Conservation (phyloP, 106 monocot genomes). For the Ottelia alismoides region DNA sequence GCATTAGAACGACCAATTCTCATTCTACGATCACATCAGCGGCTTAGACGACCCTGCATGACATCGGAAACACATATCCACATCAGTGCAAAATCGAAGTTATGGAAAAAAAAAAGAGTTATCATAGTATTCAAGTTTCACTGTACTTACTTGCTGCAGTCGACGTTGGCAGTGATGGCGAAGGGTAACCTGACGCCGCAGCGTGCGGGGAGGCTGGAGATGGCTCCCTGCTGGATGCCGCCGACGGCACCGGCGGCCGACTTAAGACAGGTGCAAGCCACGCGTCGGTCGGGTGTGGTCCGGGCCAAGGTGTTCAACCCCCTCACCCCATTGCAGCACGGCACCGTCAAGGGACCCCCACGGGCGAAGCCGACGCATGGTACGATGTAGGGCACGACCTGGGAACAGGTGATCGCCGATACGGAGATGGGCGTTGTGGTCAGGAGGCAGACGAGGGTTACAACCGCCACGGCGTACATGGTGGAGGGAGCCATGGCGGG, state of each 20-base stretch:
- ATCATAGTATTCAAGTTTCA: background rate
- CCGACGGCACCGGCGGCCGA: background rate
- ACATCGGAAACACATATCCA: no score
- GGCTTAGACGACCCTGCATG: no score
- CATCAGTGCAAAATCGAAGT: no score
- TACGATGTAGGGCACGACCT: background rate
- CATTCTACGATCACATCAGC: no score
- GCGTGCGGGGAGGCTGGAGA: slow-evolving; percentile 4
- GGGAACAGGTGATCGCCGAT: background rate
- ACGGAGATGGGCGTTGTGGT: background rate
- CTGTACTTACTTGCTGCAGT: slow-evolving; percentile 11
- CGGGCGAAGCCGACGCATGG: background rate
- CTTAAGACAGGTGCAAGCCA: slow-evolving; percentile 7
- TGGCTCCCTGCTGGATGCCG: slow-evolving; percentile 1
- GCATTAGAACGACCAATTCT: no score
- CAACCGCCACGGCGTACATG: background rate
- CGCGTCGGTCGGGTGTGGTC: slow-evolving; percentile 2
- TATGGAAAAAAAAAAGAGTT: no score
- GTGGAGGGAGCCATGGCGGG: background rate
- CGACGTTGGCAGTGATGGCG: slow-evolving; percentile 4
- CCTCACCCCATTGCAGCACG: slow-evolving; percentile 6
- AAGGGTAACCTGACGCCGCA: slow-evolving; percentile 6
- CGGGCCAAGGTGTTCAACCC: slow-evolving; percentile 1
- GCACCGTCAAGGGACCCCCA: background rate
- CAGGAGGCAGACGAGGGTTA: background rate